phyloP scores from a whole-genome alignment of 2,329 filamentous ascomycete genomes.

The Cytospora leucostoma region DNA sequence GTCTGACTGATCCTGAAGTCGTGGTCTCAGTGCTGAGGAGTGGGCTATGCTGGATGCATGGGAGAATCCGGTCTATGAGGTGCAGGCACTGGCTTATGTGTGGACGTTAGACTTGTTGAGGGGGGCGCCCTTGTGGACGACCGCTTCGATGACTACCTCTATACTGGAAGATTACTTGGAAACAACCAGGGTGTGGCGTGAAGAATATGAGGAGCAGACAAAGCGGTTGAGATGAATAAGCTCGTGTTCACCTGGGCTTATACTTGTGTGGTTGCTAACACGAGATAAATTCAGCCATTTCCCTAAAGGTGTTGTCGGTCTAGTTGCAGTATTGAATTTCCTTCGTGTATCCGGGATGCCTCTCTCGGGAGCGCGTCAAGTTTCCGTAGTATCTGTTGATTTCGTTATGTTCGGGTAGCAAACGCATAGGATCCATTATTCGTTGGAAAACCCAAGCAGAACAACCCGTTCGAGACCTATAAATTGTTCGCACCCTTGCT shows the following conservation, averaged over 20 bases:
- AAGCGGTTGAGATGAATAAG: no score
- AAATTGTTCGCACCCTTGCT: no score
- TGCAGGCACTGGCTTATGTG: slow-evolving; percentile 17
- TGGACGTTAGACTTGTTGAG: slow-evolving; percentile 1
- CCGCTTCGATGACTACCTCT: background rate
- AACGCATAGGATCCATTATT: no score
- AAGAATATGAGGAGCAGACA: background rate
- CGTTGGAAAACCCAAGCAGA: no score
- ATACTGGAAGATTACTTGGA: background rate
- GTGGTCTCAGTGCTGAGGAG: slow-evolving; percentile 13
- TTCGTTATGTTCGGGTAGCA: no score
- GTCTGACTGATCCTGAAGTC: background rate
- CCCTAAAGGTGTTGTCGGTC: no score
- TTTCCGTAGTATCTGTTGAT: no score
- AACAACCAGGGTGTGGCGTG: slow-evolving; percentile 4
- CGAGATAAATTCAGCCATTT: no score
- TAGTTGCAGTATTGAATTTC: no score
- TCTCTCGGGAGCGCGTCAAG: no score
- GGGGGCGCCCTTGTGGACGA: background rate
- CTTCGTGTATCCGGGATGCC: no score
- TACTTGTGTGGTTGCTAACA: background rate
- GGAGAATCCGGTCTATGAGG: slow-evolving; percentile 24
- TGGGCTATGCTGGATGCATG: slow-evolving; percentile 26
- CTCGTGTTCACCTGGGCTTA: background rate
- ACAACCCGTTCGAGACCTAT: no score